Evolutionary conservation across 2,329 filamentous ascomycete genomes (phyloP).

Genomic region (Madurella mycetomatis): DNA sequence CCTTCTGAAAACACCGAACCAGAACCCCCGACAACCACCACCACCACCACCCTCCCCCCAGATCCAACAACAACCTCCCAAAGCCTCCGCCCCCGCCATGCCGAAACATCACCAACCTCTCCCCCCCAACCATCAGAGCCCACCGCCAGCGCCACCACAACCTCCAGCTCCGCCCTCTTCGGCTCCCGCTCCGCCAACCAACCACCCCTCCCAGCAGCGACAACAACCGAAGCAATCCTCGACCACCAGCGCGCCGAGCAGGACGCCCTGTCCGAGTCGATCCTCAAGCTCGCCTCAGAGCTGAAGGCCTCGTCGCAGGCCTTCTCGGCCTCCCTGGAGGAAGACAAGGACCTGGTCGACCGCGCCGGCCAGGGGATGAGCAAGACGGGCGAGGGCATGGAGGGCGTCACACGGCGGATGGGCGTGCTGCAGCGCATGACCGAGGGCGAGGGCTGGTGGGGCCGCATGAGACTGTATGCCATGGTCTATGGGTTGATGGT

Average conservation of each 20-base stretch:
- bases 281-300: conserved; percentile 73
- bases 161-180: conserved; percentile 19
- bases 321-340: conserved; percentile 67
- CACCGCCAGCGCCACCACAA: conserved; percentile 2
- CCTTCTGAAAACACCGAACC: neutral
- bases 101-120: conserved; percentile 10
- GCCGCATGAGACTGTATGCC: conserved; percentile 74
- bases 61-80: conserved; percentile 29
- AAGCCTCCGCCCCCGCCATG: conserved; percentile 29
- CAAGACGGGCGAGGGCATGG: conserved; percentile 70
- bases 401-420: conserved; percentile 72
- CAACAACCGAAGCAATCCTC: conserved; percentile 64
- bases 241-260: conserved; percentile 77
- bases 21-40: neutral
- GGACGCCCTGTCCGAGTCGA: conserved; percentile 72
- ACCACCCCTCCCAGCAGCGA: conserved; percentile 16
- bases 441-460: conserved; percentile 85
- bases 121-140: conserved; percentile 7
- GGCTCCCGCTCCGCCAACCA: conserved; percentile 24
- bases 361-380: conserved; percentile 72
- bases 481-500: conserved; percentile 81
- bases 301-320: conserved; percentile 70
- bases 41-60: neutral
- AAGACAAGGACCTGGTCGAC: conserved; percentile 65
- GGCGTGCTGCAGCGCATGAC: conserved; percentile 71